Conservation (phyloP, 306 rosid species). For the Potentilla sterilis region DNA sequence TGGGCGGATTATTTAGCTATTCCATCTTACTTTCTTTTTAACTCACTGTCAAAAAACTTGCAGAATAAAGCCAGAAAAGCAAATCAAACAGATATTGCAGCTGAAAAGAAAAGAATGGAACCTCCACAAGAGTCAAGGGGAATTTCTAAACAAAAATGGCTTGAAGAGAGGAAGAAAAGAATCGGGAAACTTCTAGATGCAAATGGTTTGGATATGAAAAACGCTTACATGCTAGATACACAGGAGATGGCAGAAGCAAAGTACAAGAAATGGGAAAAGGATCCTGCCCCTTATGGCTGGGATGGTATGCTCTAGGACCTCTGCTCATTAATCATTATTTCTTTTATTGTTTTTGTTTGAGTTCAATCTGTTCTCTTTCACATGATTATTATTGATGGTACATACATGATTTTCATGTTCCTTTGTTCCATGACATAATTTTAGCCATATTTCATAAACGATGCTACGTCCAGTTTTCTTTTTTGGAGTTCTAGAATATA, state of each 20-base stretch:
- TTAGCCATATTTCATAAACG: not conserved
- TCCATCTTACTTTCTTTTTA: not conserved
- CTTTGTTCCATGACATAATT: not conserved
- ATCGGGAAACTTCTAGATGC: conserved; percentile 95
- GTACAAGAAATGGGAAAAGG: conserved; percentile 98
- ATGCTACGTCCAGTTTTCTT: not conserved
- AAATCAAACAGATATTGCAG: conserved; percentile 86
- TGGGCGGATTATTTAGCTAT: conserved; percentile 6
- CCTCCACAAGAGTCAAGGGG: conserved; percentile 89
- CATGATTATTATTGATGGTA: not conserved
- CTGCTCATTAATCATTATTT: not conserved
- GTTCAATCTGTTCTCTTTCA: not conserved
- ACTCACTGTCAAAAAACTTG: conserved; percentile 7
- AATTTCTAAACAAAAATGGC: conserved; percentile 94
- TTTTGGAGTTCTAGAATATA: not conserved
- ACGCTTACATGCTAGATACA: conserved; percentile 88
- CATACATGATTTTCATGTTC: not conserved
- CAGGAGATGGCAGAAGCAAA: conserved; percentile 80
- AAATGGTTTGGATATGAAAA: conserved; percentile 86
- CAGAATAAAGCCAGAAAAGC: conserved; percentile 86
- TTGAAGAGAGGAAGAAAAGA: conserved; percentile 87
- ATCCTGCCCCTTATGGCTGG: conserved; percentile 96
- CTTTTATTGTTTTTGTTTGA: not conserved
- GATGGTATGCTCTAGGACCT: conserved; percentile 61
- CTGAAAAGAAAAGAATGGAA: conserved; percentile 95